These are phyloP conservation scores for Gastrodia elata DNA, from an alignment of 106 monocot genomes.

Conservation along the genomic window DNA sequence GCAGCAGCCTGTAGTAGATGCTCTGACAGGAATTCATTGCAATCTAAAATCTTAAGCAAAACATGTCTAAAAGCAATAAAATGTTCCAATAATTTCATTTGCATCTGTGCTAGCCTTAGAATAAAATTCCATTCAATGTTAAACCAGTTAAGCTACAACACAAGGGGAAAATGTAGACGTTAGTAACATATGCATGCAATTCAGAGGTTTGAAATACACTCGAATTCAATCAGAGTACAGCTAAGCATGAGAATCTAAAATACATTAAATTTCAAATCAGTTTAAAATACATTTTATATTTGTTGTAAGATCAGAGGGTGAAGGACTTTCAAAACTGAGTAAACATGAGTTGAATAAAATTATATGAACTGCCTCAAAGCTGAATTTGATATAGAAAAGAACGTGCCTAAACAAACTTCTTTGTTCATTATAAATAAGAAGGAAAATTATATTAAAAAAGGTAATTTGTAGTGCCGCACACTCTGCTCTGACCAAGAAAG, in stretches of 20 bases:
- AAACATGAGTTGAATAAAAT: too few species aligned
- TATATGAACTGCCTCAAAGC: too few species aligned
- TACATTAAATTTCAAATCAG: too few species aligned
- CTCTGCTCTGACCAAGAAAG: too few species aligned
- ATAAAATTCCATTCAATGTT: conserved; percentile 66
- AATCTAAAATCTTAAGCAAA: conserved; percentile 74
- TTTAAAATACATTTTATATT: too few species aligned
- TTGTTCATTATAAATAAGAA: too few species aligned
- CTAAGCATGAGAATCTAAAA: neutral
- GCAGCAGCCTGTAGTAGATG: conserved; percentile 86
- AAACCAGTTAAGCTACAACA: conserved; percentile 47
- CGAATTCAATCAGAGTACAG: neutral
- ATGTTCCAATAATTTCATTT: conserved; percentile 79
- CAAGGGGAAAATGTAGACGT: neutral
- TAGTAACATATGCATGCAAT: neutral
- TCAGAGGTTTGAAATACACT: neutral
- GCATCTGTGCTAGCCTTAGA: conserved; percentile 49
- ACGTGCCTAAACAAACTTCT: too few species aligned
- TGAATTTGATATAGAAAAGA: too few species aligned
- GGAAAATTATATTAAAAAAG: too few species aligned
- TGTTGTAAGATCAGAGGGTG: too few species aligned
- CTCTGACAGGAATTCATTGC: conserved; percentile 51
- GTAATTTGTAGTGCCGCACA: too few species aligned
- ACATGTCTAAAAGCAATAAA: conserved; percentile 78
- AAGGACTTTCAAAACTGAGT: too few species aligned